A percentile compares a stretch with the other conserved stretches of the same genome.
Evolutionary conservation across 108 stramenopile genomes (phyloP).

Genomic region (Poteriospumella lacustris): DNA sequence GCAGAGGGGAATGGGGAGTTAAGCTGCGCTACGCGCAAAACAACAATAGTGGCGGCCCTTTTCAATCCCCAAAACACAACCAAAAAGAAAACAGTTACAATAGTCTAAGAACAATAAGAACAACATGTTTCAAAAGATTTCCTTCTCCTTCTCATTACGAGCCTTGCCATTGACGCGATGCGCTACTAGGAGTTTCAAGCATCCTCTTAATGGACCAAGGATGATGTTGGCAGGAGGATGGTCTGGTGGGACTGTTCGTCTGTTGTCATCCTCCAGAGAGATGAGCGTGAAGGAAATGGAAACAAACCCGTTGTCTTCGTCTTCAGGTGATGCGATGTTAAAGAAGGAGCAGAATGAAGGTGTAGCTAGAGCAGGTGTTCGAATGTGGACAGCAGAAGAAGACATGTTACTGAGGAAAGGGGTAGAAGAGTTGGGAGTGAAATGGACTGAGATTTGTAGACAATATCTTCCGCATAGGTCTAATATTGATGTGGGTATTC

Average conservation of each 20-base stretch:
- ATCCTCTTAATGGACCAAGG: constrained; percentile 1
- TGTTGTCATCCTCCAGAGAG: too few species aligned
- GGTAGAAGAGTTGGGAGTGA: background rate
- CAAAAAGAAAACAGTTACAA: constrained; percentile 9
- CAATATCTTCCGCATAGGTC: background rate
- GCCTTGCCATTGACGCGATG: background rate
- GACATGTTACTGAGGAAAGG: background rate
- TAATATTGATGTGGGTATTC: background rate
- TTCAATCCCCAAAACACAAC: constrained; percentile 7
- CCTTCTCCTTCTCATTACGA: background rate
- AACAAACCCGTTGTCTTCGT: too few species aligned
- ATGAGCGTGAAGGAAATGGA: too few species aligned
- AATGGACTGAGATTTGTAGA: background rate
- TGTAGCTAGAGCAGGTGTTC: background rate
- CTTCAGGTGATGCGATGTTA: too few species aligned
- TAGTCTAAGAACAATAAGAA: constrained; percentile 9
- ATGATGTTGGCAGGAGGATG: constrained; percentile 7
- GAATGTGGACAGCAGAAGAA: constrained; percentile 2
- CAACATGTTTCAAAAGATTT: constrained; percentile 9
- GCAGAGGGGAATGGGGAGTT: constrained; percentile 2
- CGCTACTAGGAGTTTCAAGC: background rate
- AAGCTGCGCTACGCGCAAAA: background rate
- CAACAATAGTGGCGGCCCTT: constrained; percentile 6
- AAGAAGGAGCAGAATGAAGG: constrained; percentile 1
- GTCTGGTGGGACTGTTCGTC: too few species aligned